Evolutionary conservation across 306 rosid species (phyloP), one percentile per base, ranked within the genome.

Genomic region (Begonia loranthoides): DNA sequence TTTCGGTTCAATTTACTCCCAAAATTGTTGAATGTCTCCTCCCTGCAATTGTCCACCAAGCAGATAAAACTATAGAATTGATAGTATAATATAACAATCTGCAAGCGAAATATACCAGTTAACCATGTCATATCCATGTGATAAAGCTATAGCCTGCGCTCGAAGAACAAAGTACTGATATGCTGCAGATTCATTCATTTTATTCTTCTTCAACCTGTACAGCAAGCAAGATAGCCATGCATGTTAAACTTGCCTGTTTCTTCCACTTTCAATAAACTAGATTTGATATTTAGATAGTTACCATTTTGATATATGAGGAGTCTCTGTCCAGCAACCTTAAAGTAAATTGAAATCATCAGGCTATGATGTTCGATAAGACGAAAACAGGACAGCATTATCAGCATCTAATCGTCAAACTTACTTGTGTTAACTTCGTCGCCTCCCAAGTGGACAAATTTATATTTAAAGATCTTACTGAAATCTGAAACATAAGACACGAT

Each of bases 341-440:
- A 68, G 5, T 40, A 51, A 60, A 22, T 51, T 16, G 57, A 60
- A 34, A 39, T 41, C 17, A 41, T 60, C 57, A 17, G 52, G 17
- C 15, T 13, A 49, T 28, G 36, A 28, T 4, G 36, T 28, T 28
- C 36, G 5, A 8, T 4, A 28, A 4, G 36, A 28, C 36, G 5
- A 28, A 28, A 28, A 28, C 5, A 28, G 8, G 7, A 24, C 4
- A 4, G 34, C 5, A 24, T 24, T 28, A 28, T 28, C 36, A 28
- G 36, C 36, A 28, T 28, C 36, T 28, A 7, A 46, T 45, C 14
- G 5, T 56, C n/a, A 5, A 49, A 64, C 73, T 72, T 67, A 72
- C 78, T 46, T 59, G 78, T 59, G 50, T 72, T 15, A 55, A 72
- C 78, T 60, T 72, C 78, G 15, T 72, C 78, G 17, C 78, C 78